Evolutionary conservation across 805 yeast species (phyloP), one percentile per base, ranked within the genome.

Genomic region (Wickerhamomyces hampshirensis): DNA sequence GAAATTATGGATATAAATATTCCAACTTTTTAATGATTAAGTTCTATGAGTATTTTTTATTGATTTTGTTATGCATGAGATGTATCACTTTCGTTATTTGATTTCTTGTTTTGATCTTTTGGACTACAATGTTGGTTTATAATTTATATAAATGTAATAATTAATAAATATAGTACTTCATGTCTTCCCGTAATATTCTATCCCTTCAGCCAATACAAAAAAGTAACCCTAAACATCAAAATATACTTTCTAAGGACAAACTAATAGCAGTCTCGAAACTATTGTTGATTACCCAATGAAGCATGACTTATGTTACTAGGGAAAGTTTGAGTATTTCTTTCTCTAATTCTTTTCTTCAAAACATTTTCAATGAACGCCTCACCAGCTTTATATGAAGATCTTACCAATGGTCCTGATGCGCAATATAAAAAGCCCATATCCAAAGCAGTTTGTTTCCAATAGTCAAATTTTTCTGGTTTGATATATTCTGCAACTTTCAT

Each of bases 311-410:
- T 21, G 24, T 7, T 21, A 8, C 18, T 7, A 7, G 30, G 12
- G 37, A 19, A 12, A 23, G 31, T 24, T 18, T 29, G 18, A 16
- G 18, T 9, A 15, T 24, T 30, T 17, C 29, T 30, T 23, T 14
- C 27, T 3, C 38, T 31, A 16, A 55, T 68, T 60, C 93, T 77
- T 63, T 84, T 83, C 54, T 80, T 80, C 40, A 91, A 69, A 21
- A 93, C 93, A 55, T 93, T 93, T 61, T 93, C 98, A 53, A 93
- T 89, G 53, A 88, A 93, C 2, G 95, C 85, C 62, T 93, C 99
- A 42, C 99, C 99, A 18, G 99, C 99, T 62, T 93, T 93, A 65
- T 93, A 93, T 3, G 95, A 84, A 2, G 97, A 87, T 59, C 99
- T 77, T 5, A 93, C 98, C 53, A 93, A 70, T 3, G 99, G 98